Percentiles rank a stretch among this genome's conserved stretches.
Conservation (phyloP, 352 stramenopile species). For the Phytophthora rubi region DNA sequence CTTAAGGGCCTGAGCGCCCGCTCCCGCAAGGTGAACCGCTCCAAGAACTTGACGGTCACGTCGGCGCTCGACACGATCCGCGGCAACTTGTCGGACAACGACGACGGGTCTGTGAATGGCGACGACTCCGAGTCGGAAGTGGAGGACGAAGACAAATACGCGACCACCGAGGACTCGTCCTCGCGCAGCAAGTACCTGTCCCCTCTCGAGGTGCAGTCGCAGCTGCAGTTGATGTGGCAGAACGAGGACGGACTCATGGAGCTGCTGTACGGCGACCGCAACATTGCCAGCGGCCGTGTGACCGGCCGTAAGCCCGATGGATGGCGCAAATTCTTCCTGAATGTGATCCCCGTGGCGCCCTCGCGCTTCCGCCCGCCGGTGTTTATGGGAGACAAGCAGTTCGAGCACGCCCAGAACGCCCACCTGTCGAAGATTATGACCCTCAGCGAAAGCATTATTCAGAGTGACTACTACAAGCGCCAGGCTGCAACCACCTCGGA, state of each 20-base stretch:
- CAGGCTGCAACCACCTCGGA: constrained; percentile 58
- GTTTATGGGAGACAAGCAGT: constrained; percentile 94
- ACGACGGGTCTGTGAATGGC: constrained; percentile 40
- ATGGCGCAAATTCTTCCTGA: constrained; percentile 96
- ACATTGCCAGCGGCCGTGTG: constrained; percentile 68
- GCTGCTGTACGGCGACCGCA: constrained; percentile 92
- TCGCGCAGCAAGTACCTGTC: constrained; percentile 94
- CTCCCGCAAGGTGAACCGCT: constrained; percentile 82
- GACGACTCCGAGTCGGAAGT: constrained; percentile 83
- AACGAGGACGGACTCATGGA: constrained; percentile 93
- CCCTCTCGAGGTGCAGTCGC: constrained; percentile 95
- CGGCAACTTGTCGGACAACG: constrained; percentile 68
- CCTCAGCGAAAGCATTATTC: constrained; percentile 91
- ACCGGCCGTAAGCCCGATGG: constrained; percentile 65
- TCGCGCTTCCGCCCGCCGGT: constrained; percentile 98
- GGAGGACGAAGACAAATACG: constrained; percentile 73
- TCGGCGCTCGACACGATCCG: constrained; percentile 85
- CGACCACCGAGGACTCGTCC: constrained; percentile 63
- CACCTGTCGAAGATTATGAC: constrained; percentile 96
- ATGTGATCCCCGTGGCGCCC: constrained; percentile 96
- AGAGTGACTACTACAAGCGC: constrained; percentile 71
- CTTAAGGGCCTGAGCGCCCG: constrained; percentile 87
- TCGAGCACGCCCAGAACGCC: constrained; percentile 98
- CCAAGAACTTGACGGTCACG: constrained; percentile 82
- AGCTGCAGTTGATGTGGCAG: constrained; percentile 96